Conservation (phyloP, 2,329 filamentous ascomycete genomes). For the Cadophora sp. region DNA sequence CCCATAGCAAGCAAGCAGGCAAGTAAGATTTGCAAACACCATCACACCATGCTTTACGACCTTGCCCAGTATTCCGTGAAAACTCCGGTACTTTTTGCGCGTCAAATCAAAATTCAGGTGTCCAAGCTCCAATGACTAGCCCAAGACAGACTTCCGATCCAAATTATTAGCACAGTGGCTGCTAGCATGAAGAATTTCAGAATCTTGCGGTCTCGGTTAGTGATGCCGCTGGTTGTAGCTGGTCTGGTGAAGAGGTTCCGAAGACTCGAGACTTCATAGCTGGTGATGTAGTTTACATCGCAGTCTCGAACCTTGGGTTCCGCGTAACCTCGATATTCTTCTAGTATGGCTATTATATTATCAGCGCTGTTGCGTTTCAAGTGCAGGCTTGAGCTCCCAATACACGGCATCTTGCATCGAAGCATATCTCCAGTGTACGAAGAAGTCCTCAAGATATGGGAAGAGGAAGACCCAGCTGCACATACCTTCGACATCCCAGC, state of each 20-base stretch:
- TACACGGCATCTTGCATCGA: neutral
- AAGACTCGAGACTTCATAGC: conserved; percentile 53
- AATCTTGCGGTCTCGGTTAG: conserved; percentile 6
- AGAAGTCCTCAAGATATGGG: neutral
- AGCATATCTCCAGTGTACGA: too few relatives aligned
- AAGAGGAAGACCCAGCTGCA: neutral
- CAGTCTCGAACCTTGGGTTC: conserved; percentile 65
- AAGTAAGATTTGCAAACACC: neutral
- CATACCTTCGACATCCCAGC: conserved; percentile 61
- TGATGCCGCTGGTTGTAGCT: neutral
- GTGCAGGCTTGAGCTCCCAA: neutral
- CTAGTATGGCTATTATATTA: conserved; percentile 56
- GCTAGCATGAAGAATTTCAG: conserved; percentile 11
- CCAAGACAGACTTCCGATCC: conserved; percentile 25
- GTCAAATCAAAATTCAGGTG: neutral
- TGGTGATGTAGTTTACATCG: conserved; percentile 63
- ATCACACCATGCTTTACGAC: conserved; percentile 9
- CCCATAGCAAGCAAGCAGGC: neutral
- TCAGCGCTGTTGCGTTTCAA: neutral
- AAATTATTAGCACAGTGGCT: conserved; percentile 28
- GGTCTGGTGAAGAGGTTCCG: conserved; percentile 44
- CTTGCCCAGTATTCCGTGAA: neutral
- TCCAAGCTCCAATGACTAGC: neutral
- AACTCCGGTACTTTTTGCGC: neutral
- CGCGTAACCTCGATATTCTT: conserved; percentile 76